A percentile compares a stretch with the other conserved stretches of the same genome.
Conservation (phyloP, 495 filamentous ascomycete genomes). For the Lentithecium fluviatile region DNA sequence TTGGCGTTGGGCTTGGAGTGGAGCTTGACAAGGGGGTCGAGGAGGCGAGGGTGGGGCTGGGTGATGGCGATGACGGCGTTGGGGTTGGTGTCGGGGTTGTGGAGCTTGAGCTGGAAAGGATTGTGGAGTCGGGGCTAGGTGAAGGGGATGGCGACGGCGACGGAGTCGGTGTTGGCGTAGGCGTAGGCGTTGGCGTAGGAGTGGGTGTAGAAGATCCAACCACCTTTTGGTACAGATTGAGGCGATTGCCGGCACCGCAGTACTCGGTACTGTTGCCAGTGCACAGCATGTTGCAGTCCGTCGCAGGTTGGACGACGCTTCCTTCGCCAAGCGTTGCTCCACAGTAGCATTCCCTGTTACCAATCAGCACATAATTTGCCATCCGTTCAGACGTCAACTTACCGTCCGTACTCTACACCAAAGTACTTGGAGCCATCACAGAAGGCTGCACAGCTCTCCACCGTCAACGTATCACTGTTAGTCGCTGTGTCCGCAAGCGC, state of each 20-base stretch:
- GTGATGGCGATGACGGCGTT: too few species aligned
- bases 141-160: neutral
- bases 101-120: neutral
- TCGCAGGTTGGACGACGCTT: constrained; percentile 14
- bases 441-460: constrained; percentile 37
- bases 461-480: constrained; percentile 28
- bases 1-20: constrained; percentile 2
- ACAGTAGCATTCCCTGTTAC: constrained; percentile 43
- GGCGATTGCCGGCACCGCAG: constrained; percentile 36
- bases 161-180: constrained; percentile 6
- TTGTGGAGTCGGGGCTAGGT: constrained; percentile 1
- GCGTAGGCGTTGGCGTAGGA: neutral
- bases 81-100: neutral
- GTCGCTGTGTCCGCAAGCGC: constrained; percentile 17
- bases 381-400: too few species aligned
- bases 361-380: too few species aligned
- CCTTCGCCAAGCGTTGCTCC: constrained; percentile 34
- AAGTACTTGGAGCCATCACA: constrained; percentile 43
- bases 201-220: neutral
- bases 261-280: constrained; percentile 33
- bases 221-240: constrained; percentile 30
- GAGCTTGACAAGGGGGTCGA: constrained; percentile 7
- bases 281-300: constrained; percentile 34
- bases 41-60: constrained; percentile 4
- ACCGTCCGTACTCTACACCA: constrained; percentile 41